A percentile compares a stretch with the other conserved stretches of the same genome.
Evolutionary conservation across 2,329 filamentous ascomycete genomes (phyloP).

Genomic region (Tolypocladium album): DNA sequence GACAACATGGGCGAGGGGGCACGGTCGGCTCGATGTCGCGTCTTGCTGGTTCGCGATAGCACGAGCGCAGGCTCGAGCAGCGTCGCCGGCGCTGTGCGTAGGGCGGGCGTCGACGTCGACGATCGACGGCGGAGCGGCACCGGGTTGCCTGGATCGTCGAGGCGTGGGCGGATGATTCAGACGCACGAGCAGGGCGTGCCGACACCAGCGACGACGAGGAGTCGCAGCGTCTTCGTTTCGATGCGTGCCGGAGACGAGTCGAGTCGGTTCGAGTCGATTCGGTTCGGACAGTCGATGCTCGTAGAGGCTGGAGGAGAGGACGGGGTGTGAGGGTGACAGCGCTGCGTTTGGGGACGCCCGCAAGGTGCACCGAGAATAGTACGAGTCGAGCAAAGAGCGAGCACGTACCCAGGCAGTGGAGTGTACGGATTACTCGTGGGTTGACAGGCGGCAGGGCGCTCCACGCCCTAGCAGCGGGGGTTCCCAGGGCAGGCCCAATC

Average conservation of each 20-base stretch:
- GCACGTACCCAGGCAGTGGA: no score
- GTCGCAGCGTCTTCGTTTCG: neutral
- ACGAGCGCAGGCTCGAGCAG: neutral
- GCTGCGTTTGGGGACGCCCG: neutral
- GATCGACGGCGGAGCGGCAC: neutral
- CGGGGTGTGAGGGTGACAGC: neutral
- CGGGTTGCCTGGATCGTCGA: neutral
- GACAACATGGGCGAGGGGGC: constrained; percentile 14
- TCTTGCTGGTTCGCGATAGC: neutral
- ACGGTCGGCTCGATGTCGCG: neutral
- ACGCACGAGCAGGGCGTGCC: neutral
- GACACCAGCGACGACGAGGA: neutral
- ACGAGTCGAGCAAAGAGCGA: no score
- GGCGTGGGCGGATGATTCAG: neutral
- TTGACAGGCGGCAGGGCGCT: neutral
- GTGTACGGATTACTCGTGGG: neutral
- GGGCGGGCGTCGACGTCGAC: neutral
- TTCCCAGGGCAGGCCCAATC: neutral
- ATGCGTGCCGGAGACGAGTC: neutral
- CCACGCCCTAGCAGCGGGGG: neutral
- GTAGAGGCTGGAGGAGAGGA: neutral
- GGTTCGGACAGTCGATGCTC: neutral
- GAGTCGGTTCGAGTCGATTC: neutral
- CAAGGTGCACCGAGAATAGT: neutral
- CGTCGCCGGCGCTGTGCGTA: neutral